Base-by-base conservation (phyloP, 2,329 filamentous ascomycete species). In the Phialophora tarda region DNA sequence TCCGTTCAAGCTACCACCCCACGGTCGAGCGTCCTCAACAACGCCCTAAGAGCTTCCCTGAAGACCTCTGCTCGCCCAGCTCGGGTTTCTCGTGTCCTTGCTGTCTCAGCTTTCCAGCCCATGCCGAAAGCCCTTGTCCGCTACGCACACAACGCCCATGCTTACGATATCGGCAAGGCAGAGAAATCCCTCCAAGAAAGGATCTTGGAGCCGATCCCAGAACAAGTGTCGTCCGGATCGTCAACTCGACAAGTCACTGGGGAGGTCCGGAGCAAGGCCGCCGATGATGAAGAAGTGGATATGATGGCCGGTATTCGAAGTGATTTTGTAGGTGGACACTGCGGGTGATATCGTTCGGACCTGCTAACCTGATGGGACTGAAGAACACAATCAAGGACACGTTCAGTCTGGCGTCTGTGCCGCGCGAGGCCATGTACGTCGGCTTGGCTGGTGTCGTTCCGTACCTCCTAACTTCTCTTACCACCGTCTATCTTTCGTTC, bases 401-500 rank as follows among this genome's bases (percentile, higher is more conserved):
- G 0, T 90, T 93, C 74, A 85, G 83, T 23, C 82, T 93, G 41
- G 75, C 78, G 38, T 80, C 81, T 1, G 89, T 92, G 3, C 91
- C 91, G 7, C 86, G 83, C 73, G 87, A 91, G 75, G 86, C 89
- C 24, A 83, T 89, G 57, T 82, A 84, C 65, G 84, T 93, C 51
- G 91, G 91, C 63, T 82, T 91, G 65, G 91, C 91, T 5, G 93
- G 92, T 74, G 89, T 96, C 1, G 74, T 97, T 4, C 92, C 95
- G 54, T 97, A 97, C 79, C 82, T 96, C 10, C 91, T 85, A 50
- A 97, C 93, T 4, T 96, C 93, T 0, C 75, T 93, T 2, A 87
- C 91, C 38, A 97, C 93, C 0, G 85, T 96, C 62, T 93, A 88
- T 76, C 88, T 96, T 47, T 88, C 91, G 2, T 96, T 89, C 85